A percentile compares a stretch with the other conserved stretches of the same genome.
phyloP scores from a whole-genome alignment of 1,284 basidiomycete species.

The Pseudozyma pruni region DNA sequence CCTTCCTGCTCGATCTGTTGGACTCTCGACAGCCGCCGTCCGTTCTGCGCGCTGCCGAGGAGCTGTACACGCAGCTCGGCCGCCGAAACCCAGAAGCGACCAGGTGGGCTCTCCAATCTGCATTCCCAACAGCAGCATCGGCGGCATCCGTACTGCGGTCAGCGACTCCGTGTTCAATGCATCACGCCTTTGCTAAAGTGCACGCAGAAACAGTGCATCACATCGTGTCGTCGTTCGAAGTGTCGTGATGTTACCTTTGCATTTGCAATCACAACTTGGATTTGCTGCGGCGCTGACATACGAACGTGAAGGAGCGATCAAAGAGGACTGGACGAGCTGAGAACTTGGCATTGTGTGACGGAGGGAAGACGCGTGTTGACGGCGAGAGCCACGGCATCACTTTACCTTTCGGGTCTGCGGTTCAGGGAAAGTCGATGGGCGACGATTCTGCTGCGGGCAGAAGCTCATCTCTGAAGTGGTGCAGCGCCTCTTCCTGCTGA shows the following conservation, averaged over 20 bases:
- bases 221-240: conserved; percentile 2
- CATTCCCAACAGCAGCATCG: conserved; percentile 2
- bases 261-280: too few relatives aligned
- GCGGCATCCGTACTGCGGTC: too few relatives aligned
- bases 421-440: conserved; percentile 17
- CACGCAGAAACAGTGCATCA: conserved; percentile 18
- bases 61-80: conserved; percentile 14
- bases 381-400: too few relatives aligned
- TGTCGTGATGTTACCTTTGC: not conserved
- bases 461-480: conserved; percentile 11
- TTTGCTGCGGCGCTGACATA: too few relatives aligned
- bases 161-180: conserved; percentile 31
- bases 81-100: conserved; percentile 24
- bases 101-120: conserved; percentile 12
- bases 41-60: conserved; percentile 12
- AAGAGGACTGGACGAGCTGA: too few relatives aligned
- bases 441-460: conserved; percentile 5
- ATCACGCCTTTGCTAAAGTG: not conserved
- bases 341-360: too few relatives aligned
- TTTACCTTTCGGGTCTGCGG: not conserved
- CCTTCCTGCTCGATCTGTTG: conserved; percentile 9
- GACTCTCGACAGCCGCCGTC: conserved; percentile 27
- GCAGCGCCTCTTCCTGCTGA: conserved; percentile 1
- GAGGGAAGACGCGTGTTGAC: conserved; percentile 3
- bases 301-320: too few relatives aligned